Evolutionary conservation across 768 basidiomycete species (phyloP), one percentile per base, ranked within the genome.

Genomic region (Rhodosporidiobolus odoratus): DNA sequence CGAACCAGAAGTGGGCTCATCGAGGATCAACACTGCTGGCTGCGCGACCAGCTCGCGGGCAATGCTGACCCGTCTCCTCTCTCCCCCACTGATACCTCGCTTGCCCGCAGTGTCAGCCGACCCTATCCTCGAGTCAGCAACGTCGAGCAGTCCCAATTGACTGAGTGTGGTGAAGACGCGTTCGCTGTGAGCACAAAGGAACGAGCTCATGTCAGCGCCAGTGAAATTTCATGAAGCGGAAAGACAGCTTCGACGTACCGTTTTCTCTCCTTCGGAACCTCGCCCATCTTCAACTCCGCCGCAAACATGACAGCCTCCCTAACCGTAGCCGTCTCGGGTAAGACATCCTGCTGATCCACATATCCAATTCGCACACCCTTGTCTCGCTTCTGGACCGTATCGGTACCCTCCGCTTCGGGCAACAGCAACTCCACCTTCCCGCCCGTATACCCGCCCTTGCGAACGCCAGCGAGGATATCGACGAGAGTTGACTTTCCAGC

Each of bases 1-100:
- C 68, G 35, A 32, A 75, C 74, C 74, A 10, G 79, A 80, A 2
- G 82, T 82, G 1, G 93, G 93, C 76, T 96, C 93, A 76, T 96
- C 93, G 40, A 92, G 83, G 37, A 95, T 86, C 48, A 96, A 79
- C 17, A 96, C 83, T 77, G 92, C 90, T 0, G 93, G 93, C 48
- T 84, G 84, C 0, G 90, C 88, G 58, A 95, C 87, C 16, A 96
- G 83, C 80, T 95, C 93, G 45, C 93, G 80, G 9, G 92, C 93
- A 69, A 96, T 94, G 67, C 88, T 91, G 9, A 96, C 89, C 59
- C 93, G 82, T 56, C 93, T 84, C 83, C 90, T 90, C 79, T 96
- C 92, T 16, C 93, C 93, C 17, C 93, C 93, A 75, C 89, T 90
- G 61, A 96, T 92, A 0, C 91, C 93, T 57, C 92, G 83, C 27